Evolutionary conservation across 169 alveolate genomes (phyloP), one percentile per base, ranked within the genome.

Genomic region (Babesia caballi): DNA sequence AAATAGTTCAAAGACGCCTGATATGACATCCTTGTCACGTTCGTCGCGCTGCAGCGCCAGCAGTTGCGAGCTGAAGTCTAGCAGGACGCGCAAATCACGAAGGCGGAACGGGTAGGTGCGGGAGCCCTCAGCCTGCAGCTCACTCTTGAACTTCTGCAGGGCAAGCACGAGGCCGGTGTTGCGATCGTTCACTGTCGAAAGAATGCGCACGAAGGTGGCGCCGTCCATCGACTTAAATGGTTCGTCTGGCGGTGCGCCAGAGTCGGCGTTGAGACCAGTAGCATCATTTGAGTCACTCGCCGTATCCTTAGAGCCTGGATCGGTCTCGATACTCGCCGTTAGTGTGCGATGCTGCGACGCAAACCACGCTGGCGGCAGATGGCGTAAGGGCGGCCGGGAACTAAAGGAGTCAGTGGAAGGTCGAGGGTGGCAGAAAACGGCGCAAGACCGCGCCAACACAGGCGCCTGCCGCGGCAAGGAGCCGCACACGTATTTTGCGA

Each of bases 121-220:
- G 30, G 40, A 11, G 44, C 71, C 52, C 33, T 52, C 59, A 5
- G 21, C 57, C 57, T 49, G 73, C n/a, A 72, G 12, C 50, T 72
- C 68, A 47, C 61, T 68, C 49, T 72, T 72, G 21, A 46, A 72
- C 47, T 72, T 72, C 46, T 72, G 32, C 50, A 72, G 14, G 0
- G 68, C 35, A 9, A 41, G 25, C 35, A 72, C 38, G 36, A 72
- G 27, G 33, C 44, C 54, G 14, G 46, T 6, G 23, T 50, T 52
- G 8, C 36, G 38, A 36, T 63, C 73, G 36, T 63, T 63, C 27
- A 63, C 42, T 0, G 58, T 27, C 19, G 73, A 44, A 36, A 63
- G 51, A 28, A 63, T 47, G 11, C 52, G 53, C 5, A 63, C 35
- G 47, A 63, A 63, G 51, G 61, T 49, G 11, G n/a, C 38, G 40